Evolutionary conservation across 2,329 filamentous ascomycete species (phyloP), one percentile per base, ranked within the genome.

Genomic region (Xylariaceae sp.): DNA sequence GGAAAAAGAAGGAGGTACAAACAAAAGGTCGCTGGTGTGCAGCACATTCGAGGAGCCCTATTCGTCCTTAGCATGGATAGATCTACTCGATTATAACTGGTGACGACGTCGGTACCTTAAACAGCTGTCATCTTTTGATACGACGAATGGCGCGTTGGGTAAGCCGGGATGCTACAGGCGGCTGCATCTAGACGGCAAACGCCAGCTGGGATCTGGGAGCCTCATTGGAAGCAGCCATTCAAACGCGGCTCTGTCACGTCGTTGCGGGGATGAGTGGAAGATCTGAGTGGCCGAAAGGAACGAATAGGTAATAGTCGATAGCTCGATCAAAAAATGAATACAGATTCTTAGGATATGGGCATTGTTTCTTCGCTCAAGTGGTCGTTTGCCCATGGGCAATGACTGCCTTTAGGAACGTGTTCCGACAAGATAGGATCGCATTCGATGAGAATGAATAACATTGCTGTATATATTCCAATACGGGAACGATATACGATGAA

Each of bases 151-250:
- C 60, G 41, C 37, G 32, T 57, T 41, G 49, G 53, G 57, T 60
- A 53, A 53, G 58, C 53, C 65, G 65, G 64, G 56, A 56, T 53
- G 54, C 53, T 49, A 60, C 64, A 68, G 60, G 35, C 43, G 46
- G 58, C 60, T 67, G 56, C 54, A 57, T 31, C 50, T 50, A 35
- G 27, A 41, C 29, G 53, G 58, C 65, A 68, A 68, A 68, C 65
- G 61, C 62, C 53, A 58, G 57, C 48, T 41, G 54, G 45, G 55
- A 52, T 60, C 51, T 37, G 52, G 55, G 43, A 51, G 42, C 58
- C 41, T 57, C 35, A 57, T 60, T 58, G 59, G 59, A 47, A 55
- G 53, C 46, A 52, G 44, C 32, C 31, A 8, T 32, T 43, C 49
- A 53, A 58, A 55, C 51, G 51, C 45, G 53, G 42, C 50, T 59